Conservation (phyloP, 495 filamentous ascomycete species). For the Cairneyella variabilis region DNA sequence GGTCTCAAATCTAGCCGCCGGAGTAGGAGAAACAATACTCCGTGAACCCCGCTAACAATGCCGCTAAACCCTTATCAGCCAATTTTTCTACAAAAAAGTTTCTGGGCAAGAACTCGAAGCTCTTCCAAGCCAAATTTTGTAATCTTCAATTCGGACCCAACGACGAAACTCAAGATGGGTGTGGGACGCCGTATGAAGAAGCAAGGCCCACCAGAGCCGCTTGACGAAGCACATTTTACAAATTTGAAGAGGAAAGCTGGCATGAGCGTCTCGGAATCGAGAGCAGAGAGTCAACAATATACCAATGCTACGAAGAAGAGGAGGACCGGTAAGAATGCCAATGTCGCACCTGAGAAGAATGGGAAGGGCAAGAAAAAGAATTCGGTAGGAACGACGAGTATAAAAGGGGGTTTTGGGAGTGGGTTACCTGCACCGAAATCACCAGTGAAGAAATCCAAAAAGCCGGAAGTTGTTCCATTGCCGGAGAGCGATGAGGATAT, state of each 20-base stretch:
- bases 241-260: conserved; percentile 73
- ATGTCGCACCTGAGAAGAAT: conserved; percentile 44
- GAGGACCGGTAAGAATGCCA: conserved; percentile 48
- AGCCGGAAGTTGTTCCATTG: conserved; percentile 28
- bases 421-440: conserved; percentile 14
- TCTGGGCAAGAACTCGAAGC: no score
- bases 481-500: conserved; percentile 48
- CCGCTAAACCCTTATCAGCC: conserved; percentile 20
- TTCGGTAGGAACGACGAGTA: conserved; percentile 31
- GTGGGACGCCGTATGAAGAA: conserved; percentile 89
- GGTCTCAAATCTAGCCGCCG: no score
- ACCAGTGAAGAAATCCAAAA: conserved; percentile 34
- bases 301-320: conserved; percentile 59
- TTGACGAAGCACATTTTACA: conserved; percentile 75
- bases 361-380: conserved; percentile 35
- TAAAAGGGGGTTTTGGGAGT: conserved; percentile 27
- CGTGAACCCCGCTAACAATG: conserved; percentile 5
- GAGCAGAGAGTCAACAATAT: conserved; percentile 37
- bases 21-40: no score
- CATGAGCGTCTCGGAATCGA: conserved; percentile 42
- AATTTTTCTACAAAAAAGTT: conserved; percentile 15
- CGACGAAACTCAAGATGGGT: conserved; percentile 60
- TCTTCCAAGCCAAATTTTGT: neutral
- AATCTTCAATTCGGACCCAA: neutral
- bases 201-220: conserved; percentile 78